Conservation (phyloP, 2,329 filamentous ascomycete species). For the Colletotrichum lupini region DNA sequence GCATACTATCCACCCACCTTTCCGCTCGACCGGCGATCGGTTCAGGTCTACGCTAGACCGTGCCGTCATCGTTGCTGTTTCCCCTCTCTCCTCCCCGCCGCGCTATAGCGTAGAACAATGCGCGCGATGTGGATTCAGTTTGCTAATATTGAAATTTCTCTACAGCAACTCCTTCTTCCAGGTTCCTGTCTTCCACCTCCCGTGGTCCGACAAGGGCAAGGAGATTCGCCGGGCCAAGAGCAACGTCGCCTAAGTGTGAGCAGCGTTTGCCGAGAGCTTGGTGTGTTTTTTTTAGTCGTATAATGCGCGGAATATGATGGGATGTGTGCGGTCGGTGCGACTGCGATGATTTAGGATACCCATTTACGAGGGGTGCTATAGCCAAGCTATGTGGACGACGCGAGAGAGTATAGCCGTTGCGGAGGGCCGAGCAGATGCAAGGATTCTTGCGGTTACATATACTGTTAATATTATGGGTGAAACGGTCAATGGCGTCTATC, state of each 20-base stretch:
- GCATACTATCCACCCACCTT: background rate
- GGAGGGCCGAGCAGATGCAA: background rate
- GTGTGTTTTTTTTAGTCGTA: background rate
- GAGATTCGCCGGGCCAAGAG: conserved; percentile 65
- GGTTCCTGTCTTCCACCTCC: conserved; percentile 92
- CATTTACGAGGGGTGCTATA: background rate
- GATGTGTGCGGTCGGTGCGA: background rate
- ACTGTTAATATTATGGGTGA: background rate
- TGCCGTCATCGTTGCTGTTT: background rate
- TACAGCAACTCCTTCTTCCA: conserved; percentile 87
- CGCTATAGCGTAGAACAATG: background rate
- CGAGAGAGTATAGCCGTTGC: background rate
- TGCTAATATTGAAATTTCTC: conserved; percentile 39
- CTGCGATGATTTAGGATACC: background rate
- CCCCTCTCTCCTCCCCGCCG: background rate
- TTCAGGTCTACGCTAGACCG: background rate
- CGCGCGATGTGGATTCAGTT: conserved; percentile 15
- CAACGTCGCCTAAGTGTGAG: conserved; percentile 41
- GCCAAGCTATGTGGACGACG: background rate
- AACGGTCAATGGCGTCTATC: too few species aligned
- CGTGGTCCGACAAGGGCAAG: conserved; percentile 86
- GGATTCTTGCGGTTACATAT: background rate
- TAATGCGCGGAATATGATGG: background rate
- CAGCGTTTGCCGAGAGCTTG: background rate
- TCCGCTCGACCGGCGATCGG: background rate